Evolutionary conservation across 2,329 filamentous ascomycete species (phyloP).

Genomic region (Beauveria pseudobassiana): DNA sequence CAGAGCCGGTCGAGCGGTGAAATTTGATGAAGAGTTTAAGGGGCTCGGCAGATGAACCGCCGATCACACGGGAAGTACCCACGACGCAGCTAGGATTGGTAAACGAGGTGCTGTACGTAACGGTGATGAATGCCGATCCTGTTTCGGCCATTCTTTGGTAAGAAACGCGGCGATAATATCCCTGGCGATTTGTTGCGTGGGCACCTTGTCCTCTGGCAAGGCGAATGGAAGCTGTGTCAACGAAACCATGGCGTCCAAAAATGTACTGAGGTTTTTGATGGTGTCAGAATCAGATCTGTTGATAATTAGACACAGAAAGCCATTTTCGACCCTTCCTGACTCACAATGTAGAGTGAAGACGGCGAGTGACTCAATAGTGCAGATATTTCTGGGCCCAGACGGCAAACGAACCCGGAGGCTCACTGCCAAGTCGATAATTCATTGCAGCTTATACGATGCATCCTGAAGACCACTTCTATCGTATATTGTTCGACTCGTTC

Average conservation of each 20-base stretch:
- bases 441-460: background rate
- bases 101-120: slow-evolving; percentile 9
- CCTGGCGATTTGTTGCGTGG: slow-evolving; percentile 7
- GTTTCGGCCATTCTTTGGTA: slow-evolving; percentile 12
- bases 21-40: slow-evolving; percentile 16
- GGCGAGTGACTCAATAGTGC: background rate
- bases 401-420: background rate
- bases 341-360: background rate
- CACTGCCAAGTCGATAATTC: background rate
- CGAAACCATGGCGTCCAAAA: background rate
- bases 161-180: slow-evolving; percentile 14
- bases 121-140: slow-evolving; percentile 10
- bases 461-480: background rate
- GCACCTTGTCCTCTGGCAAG: slow-evolving; percentile 10
- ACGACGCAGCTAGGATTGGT: slow-evolving; percentile 13
- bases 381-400: background rate
- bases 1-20: slow-evolving; percentile 2
- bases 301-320: background rate
- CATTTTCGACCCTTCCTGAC: background rate
- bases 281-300: background rate
- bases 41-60: slow-evolving; percentile 2
- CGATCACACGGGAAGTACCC: no score
- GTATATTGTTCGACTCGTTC: background rate
- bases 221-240: slow-evolving; percentile 4
- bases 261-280: background rate